Evolutionary conservation across 1,284 basidiomycete species (phyloP), one percentile per base, ranked within the genome.

Genomic region (Macrocystidia cucumis): DNA sequence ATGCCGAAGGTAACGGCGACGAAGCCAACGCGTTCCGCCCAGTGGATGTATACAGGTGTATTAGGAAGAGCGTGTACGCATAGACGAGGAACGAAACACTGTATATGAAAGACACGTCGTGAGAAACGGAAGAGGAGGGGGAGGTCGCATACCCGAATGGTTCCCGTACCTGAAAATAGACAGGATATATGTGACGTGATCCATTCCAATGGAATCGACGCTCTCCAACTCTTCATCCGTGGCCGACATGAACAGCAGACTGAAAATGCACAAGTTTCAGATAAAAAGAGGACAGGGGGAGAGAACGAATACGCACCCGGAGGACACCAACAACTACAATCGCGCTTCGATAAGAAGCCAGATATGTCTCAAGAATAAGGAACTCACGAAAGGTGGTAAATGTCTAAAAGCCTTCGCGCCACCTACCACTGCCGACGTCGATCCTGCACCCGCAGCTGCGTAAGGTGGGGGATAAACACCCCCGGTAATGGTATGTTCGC

Each of bases 121-220:
- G 23, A 20, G 12, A 31, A 30, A 29, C 14, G 12, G 14, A 32
- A 26, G 20, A 19, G 22, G 9, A 5, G 11, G 26, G 16, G 19
- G 5, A 50, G n/a, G n/a, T n/a, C n/a, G n/a, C n/a, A n/a, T n/a
- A n/a, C n/a, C n/a, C n/a, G n/a, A n/a, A n/a, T n/a, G n/a, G n/a
- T n/a, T n/a, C n/a, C n/a, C 63, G 33, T 32, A 78, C 75, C 85
- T 90, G 59, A 84, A 87, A 67, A 89, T 80, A 51, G 86, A 80
- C 5, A 92, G 64, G 28, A 85, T 69, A 50, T 93, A 93, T 0
- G 89, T 88, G 44, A 92, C 88, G 51, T 92, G 88, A 53, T 92
- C 90, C 74, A 91, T 83, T 32, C 73, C 82, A 21, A 66, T 63
- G 16, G 72, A 71, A 46, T 86, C 67, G 9, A 82, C 74, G 43